These are phyloP conservation scores for Beauveria brongniartii DNA, from an alignment of 2,329 filamentous ascomycete genomes.

Conservation along the genomic window DNA sequence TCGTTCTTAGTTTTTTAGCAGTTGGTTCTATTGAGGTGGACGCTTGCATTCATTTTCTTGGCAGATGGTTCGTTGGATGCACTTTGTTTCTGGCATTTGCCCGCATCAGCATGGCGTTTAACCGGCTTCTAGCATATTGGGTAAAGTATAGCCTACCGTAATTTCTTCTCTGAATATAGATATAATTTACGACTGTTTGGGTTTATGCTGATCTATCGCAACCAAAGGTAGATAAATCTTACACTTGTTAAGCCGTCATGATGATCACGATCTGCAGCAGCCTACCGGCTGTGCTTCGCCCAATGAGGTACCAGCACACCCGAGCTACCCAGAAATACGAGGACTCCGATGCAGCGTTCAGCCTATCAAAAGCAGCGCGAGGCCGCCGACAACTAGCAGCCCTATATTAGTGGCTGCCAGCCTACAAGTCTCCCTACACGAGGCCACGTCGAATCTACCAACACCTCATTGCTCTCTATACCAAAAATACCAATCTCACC, in stretches of 20 bases:
- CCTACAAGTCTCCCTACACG: background rate
- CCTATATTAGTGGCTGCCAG: background rate
- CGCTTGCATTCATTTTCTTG: background rate
- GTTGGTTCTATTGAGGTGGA: too few species aligned
- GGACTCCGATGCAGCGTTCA: background rate
- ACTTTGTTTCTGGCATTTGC: background rate
- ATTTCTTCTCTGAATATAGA: background rate
- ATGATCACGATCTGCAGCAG: background rate
- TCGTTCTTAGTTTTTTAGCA: too few species aligned
- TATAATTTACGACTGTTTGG: background rate
- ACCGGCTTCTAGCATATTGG: background rate
- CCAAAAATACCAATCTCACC: background rate
- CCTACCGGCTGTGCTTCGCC: background rate
- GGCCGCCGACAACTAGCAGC: background rate
- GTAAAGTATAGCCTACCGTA: background rate
- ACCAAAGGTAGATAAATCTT: background rate
- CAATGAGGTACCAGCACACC: background rate
- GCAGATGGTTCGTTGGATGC: background rate
- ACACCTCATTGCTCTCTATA: background rate
- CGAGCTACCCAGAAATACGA: background rate
- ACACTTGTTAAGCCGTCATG: too few species aligned
- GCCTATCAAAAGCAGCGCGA: background rate
- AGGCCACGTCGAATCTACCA: background rate
- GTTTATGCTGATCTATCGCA: background rate
- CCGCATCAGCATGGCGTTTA: constrained; percentile 7